Percentiles rank a stretch among this genome's conserved stretches.
phyloP scores from a whole-genome alignment of 1,139 yeast genomes.

The Yamadazyma buinensis region DNA sequence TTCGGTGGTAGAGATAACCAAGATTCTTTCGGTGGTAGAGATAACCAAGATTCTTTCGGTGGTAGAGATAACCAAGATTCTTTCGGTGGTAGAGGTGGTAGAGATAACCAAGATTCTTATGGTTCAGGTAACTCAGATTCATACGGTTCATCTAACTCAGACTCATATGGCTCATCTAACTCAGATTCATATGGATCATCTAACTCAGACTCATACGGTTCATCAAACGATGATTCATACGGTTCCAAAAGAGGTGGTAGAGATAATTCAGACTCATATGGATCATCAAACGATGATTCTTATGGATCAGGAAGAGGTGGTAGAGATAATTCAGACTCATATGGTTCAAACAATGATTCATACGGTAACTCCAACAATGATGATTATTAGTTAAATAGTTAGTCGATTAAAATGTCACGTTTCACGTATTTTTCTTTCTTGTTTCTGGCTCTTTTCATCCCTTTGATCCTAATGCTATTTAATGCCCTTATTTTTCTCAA shows the following conservation, averaged over 20 bases:
- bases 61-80: conserved; percentile 13
- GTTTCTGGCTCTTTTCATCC: too few species aligned
- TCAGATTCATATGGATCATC: conserved; percentile 16
- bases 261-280: conserved; percentile 9
- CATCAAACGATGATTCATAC: conserved; percentile 18
- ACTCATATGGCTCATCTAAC: conserved; percentile 11
- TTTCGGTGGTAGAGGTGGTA: conserved; percentile 17
- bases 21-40: conserved; percentile 11
- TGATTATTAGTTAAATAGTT: too few species aligned
- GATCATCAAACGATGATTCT: conserved; percentile 16
- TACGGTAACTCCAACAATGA: too few species aligned
- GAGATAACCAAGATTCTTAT: conserved; percentile 6
- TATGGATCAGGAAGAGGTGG: conserved; percentile 16
- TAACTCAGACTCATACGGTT: conserved; percentile 12
- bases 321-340: conserved; percentile 6
- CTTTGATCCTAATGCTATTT: too few species aligned
- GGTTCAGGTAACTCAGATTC: conserved; percentile 16
- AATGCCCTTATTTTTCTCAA: too few species aligned
- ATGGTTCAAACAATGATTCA: conserved; percentile 17
- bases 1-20: conserved; percentile 15
- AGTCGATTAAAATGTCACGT: too few species aligned
- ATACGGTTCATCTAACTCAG: conserved; percentile 16
- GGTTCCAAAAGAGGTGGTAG: conserved; percentile 12
- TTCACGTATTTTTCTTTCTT: too few species aligned
- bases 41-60: conserved; percentile 18